A percentile compares a stretch with the other conserved stretches of the same genome.
Evolutionary conservation across 2,329 filamentous ascomycete genomes (phyloP).

Genomic region (Botrytis paeoniae): DNA sequence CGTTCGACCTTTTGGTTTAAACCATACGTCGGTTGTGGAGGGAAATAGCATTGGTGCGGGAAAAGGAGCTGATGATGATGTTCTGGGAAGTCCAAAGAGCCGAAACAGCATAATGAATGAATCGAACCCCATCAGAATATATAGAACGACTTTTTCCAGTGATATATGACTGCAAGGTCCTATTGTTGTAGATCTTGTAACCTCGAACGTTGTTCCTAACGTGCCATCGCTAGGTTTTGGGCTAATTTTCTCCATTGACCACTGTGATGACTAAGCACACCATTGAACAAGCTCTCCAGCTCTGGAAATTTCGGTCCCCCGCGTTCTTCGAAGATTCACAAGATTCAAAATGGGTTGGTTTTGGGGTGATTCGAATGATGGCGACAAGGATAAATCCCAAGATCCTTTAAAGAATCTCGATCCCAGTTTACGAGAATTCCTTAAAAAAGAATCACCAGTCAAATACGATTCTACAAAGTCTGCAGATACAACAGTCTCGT

Average conservation of each 20-base stretch:
- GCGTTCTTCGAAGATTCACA: not conserved
- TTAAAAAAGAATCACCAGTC: constrained; percentile 62
- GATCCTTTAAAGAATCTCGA: constrained; percentile 62
- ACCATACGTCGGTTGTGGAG: not conserved
- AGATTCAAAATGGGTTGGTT: constrained; percentile 38
- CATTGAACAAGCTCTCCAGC: not conserved
- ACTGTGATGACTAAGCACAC: not conserved
- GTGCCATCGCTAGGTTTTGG: not conserved
- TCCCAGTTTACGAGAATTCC: constrained; percentile 61
- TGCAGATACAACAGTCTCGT: constrained; percentile 20
- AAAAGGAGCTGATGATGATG: not conserved
- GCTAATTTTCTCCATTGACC: not conserved
- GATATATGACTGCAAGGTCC: too few relatives aligned
- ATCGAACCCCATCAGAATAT: not conserved
- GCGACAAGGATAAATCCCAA: constrained; percentile 35
- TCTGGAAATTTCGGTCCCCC: constrained; percentile 10
- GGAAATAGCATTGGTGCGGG: not conserved
- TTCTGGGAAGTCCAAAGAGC: not conserved
- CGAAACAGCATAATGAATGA: not conserved
- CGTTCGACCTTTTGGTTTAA: not conserved
- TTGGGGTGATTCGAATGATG: constrained; percentile 33
- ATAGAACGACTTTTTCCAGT: not conserved
- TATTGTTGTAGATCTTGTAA: not conserved
- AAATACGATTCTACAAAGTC: constrained; percentile 40
- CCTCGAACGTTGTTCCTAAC: not conserved